Conservation (phyloP, 108 stramenopile species). For the Cyclostephanos tholiformis region DNA sequence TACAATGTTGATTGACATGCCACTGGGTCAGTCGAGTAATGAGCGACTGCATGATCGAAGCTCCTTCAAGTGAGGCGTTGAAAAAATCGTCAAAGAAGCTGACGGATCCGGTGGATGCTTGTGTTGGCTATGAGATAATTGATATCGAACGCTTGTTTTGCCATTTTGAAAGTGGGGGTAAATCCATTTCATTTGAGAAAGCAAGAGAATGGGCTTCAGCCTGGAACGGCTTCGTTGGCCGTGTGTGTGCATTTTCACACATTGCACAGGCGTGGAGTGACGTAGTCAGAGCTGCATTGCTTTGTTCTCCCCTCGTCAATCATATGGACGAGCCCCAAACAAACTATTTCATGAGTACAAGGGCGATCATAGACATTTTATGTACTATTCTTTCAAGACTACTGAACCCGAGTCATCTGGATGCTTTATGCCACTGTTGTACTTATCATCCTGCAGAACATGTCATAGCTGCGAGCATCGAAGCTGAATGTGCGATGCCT, state of each 20-base stretch:
- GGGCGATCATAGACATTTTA: conserved; percentile 30
- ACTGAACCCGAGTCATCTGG: conserved; percentile 25
- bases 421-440: conserved; percentile 17
- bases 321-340: conserved; percentile 2
- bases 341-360: conserved; percentile 6
- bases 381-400: conserved; percentile 47
- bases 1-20: conserved; percentile 38
- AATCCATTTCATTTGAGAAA: conserved; percentile 15
- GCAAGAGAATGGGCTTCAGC: conserved; percentile 55
- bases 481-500: conserved; percentile 36
- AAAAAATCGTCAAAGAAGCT: conserved; percentile 31
- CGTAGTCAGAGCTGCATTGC: conserved; percentile 29
- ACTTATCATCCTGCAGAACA: not conserved
- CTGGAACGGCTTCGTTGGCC: conserved; percentile 55
- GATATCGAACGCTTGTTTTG: conserved; percentile 33
- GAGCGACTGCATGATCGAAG: conserved; percentile 25
- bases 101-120: conserved; percentile 53
- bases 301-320: conserved; percentile 43
- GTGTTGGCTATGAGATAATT: conserved; percentile 54
- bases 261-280: conserved; percentile 56
- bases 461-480: conserved; percentile 13
- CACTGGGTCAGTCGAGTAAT: conserved; percentile 38
- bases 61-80: conserved; percentile 52
- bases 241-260: conserved; percentile 58
- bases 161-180: conserved; percentile 9